Conservation (phyloP, 306 rosid species). For the Prunus mira region DNA sequence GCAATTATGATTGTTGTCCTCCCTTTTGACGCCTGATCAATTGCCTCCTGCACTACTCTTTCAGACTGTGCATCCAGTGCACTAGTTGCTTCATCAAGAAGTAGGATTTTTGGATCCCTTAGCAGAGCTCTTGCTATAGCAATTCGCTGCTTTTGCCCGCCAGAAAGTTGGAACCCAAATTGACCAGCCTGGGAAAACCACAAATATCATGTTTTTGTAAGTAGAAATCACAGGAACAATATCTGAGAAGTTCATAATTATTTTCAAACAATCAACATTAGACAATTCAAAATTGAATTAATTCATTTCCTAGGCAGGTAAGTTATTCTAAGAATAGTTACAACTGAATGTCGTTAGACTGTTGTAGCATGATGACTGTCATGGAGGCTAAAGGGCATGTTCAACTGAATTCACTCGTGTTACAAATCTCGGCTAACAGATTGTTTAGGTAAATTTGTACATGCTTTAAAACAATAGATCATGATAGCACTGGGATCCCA, state of each 20-base stretch:
- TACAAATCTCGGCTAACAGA: no score
- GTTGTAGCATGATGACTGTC: no score
- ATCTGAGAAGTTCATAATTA: neutral
- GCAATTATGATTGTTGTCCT: conserved; percentile 80
- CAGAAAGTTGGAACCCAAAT: conserved; percentile 77
- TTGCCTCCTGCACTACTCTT: conserved; percentile 77
- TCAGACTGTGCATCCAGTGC: conserved; percentile 81
- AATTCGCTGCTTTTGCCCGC: conserved; percentile 91
- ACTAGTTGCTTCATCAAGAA: conserved; percentile 93
- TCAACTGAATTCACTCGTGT: no score
- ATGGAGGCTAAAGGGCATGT: no score
- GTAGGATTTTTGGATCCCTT: conserved; percentile 73
- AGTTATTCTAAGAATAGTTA: no score
- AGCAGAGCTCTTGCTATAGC: conserved; percentile 86
- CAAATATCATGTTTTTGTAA: neutral
- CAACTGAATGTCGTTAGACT: no score
- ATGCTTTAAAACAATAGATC: no score
- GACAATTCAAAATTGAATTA: no score
- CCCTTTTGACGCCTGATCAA: conserved; percentile 83
- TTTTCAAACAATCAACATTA: no score
- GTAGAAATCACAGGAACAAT: neutral
- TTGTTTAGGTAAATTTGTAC: neutral
- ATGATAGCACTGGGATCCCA: no score
- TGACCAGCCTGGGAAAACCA: conserved; percentile 66
- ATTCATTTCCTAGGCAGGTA: no score